A percentile compares a stretch with the other conserved stretches of the same genome.
Evolutionary conservation across 768 basidiomycete genomes (phyloP).

Genomic region (Tylopilus sp.): DNA sequence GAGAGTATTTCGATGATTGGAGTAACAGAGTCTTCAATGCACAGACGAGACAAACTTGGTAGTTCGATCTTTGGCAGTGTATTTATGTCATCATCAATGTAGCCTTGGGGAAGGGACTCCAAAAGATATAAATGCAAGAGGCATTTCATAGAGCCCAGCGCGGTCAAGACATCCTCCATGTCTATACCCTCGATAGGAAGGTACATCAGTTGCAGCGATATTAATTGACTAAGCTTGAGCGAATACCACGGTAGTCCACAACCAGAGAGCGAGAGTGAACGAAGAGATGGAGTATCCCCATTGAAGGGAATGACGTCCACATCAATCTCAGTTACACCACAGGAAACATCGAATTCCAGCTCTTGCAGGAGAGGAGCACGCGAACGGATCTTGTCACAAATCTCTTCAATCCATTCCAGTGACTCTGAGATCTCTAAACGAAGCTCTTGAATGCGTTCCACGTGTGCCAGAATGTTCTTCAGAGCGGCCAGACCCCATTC

Average conservation of each 20-base stretch:
- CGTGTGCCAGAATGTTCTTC: neutral
- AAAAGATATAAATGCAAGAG: constrained; percentile 33
- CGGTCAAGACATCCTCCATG: constrained; percentile 29
- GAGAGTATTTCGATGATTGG: constrained; percentile 5
- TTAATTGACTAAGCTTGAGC: constrained; percentile 23
- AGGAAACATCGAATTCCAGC: neutral
- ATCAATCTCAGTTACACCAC: no score
- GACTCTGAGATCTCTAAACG: neutral
- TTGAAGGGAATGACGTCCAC: neutral
- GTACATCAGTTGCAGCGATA: constrained; percentile 31
- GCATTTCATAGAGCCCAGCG: constrained; percentile 32
- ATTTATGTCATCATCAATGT: neutral
- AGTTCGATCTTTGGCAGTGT: neutral
- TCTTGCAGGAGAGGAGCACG: neutral
- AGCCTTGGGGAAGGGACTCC: constrained; percentile 20
- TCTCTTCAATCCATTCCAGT: neutral
- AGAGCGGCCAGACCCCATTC: neutral
- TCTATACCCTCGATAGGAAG: constrained; percentile 19
- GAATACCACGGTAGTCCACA: neutral
- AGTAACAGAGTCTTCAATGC: neutral
- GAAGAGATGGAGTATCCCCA: neutral
- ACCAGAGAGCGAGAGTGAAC: neutral
- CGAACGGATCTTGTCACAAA: neutral
- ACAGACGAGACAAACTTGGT: constrained; percentile 6
- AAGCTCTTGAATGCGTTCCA: neutral